Conservation (phyloP, 345 rosid species). For the Trapa bicornis region DNA sequence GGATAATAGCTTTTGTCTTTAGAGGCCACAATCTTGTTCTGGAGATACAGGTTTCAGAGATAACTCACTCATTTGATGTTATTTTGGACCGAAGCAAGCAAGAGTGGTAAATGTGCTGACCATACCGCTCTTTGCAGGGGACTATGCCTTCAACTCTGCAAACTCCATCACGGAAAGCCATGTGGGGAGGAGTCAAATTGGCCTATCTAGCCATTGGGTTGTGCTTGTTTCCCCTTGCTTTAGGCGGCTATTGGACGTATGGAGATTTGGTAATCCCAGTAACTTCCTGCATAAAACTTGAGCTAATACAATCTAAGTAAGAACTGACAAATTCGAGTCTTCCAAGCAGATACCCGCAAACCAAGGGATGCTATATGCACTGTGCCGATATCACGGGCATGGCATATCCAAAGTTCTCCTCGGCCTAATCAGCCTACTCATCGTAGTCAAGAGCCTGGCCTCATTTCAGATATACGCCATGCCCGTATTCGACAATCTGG, state of each 20-base stretch:
- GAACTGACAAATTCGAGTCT: no score
- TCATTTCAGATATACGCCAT: slow-evolving; percentile 47
- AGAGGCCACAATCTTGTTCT: slow-evolving; percentile 40
- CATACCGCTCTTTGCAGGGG: slow-evolving; percentile 11
- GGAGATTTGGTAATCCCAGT: slow-evolving; percentile 15
- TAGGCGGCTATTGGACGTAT: slow-evolving; percentile 33
- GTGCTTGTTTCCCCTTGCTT: slow-evolving; percentile 27
- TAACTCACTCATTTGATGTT: no score
- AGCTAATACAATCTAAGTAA: no score
- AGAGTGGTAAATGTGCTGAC: no score
- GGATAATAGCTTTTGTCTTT: slow-evolving; percentile 33
- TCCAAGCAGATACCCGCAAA: not conserved
- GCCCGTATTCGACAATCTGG: slow-evolving; percentile 44
- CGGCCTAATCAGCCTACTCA: slow-evolving; percentile 15
- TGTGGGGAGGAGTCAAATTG: slow-evolving; percentile 31
- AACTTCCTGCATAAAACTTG: no score
- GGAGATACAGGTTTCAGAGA: slow-evolving; percentile 27
- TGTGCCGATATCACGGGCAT: slow-evolving; percentile 9
- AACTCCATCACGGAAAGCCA: slow-evolving; percentile 21
- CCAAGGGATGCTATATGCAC: slow-evolving; percentile 1
- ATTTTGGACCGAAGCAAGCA: no score
- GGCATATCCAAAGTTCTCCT: slow-evolving; percentile 17
- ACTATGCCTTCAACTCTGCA: slow-evolving; percentile 29
- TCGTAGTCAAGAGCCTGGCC: slow-evolving; percentile 19
- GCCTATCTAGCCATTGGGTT: slow-evolving; percentile 19